phyloP scores from a whole-genome alignment of 1,284 basidiomycete genomes.

The Leccinum griseonigrum region DNA sequence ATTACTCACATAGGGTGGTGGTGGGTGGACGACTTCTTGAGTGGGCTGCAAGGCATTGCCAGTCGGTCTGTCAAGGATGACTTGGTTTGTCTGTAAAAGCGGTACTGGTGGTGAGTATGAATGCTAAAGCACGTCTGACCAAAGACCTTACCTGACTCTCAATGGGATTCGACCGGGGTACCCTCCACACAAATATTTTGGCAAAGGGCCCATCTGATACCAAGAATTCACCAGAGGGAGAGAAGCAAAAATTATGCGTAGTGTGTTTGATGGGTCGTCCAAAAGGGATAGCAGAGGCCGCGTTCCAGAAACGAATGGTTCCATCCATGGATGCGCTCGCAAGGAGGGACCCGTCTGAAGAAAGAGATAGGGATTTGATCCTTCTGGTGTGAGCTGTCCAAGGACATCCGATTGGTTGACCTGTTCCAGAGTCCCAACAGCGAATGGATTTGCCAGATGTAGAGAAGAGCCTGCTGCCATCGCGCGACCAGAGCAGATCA shows the following conservation, averaged over 20 bases:
- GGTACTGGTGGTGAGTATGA: neutral
- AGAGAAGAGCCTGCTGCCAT: conserved; percentile 4
- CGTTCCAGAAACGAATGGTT: too few relatives aligned
- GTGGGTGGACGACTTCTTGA: too few relatives aligned
- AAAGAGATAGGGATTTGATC: conserved; percentile 6
- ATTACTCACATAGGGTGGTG: too few relatives aligned
- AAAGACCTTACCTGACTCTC: neutral
- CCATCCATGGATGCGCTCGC: conserved; percentile 9
- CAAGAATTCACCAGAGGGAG: neutral
- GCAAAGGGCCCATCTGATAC: neutral
- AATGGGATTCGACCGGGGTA: neutral
- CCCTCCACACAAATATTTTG: neutral
- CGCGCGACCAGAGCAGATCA: neutral
- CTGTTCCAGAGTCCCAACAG: conserved; percentile 12
- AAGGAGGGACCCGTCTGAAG: conserved; percentile 6
- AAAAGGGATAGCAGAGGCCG: neutral
- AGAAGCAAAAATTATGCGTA: neutral
- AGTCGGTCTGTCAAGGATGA: too few relatives aligned
- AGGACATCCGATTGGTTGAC: neutral
- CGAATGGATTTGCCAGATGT: conserved; percentile 1
- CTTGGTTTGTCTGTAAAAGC: neutral
- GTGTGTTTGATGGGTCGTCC: neutral
- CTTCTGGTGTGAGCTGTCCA: conserved; percentile 5
- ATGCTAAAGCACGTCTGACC: neutral
- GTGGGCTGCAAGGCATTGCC: too few relatives aligned